phyloP scores from a whole-genome alignment of 768 basidiomycete species.

The Psilocybe azurescens region DNA sequence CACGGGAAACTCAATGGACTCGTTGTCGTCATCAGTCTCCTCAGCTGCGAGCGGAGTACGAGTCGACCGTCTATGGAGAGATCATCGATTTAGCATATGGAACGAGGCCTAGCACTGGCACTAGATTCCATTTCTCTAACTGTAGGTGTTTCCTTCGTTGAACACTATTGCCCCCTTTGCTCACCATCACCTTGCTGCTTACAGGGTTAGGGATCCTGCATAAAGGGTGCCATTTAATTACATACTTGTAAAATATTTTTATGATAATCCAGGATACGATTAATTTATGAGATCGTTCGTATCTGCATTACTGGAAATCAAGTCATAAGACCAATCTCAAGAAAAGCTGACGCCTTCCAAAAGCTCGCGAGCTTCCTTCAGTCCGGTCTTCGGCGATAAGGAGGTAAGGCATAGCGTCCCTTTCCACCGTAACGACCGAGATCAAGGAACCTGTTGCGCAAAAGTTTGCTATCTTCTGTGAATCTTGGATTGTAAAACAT shows the following conservation, averaged over 20 bases:
- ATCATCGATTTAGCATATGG: conserved; percentile 70
- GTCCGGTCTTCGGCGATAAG: background rate
- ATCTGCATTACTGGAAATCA: background rate
- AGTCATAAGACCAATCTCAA: background rate
- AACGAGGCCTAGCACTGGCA: conserved; percentile 40
- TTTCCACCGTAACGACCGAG: background rate
- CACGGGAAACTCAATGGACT: conserved; percentile 38
- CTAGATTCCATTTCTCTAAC: background rate
- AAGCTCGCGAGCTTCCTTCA: background rate
- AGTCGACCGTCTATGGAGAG: conserved; percentile 71
- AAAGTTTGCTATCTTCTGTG: background rate
- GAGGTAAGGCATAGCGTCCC: background rate
- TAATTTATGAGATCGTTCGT: conserved; percentile 14
- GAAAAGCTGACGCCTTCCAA: background rate
- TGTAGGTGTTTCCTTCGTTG: background rate
- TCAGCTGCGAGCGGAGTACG: conserved; percentile 56
- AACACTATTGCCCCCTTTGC: background rate
- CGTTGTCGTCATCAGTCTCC: conserved; percentile 35
- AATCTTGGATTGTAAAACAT: background rate
- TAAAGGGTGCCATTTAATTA: conserved; percentile 1
- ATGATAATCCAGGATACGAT: conserved; percentile 7
- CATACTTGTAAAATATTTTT: conserved; percentile 25
- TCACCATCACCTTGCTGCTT: background rate
- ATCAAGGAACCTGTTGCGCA: background rate
- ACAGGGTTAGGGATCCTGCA: background rate